Percentiles rank a stretch among this genome's conserved stretches.
Evolutionary conservation across 371 early-diverging fungal species (phyloP).

Genomic region (Dichotomocladium elegans): DNA sequence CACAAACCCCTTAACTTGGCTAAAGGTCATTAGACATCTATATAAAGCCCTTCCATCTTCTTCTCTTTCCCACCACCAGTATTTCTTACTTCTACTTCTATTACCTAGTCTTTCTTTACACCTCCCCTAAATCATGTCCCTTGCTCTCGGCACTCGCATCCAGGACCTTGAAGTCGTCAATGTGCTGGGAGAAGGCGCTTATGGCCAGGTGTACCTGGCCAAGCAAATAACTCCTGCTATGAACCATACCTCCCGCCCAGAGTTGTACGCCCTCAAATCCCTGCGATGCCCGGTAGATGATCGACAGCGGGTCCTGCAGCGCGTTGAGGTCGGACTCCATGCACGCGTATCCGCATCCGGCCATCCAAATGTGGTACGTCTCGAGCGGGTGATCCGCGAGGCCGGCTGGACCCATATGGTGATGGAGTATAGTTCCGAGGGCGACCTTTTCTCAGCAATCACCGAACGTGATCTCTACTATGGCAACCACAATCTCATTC

Average conservation of each 20-base stretch:
- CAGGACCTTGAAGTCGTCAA: conserved; percentile 29
- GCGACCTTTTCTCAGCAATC: conserved; percentile 68
- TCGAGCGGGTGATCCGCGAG: conserved; percentile 62
- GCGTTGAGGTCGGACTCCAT: conserved; percentile 71
- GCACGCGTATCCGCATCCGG: conserved; percentile 39
- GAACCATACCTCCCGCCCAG: background rate
- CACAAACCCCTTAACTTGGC: too few relatives aligned
- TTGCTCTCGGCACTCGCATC: conserved; percentile 18
- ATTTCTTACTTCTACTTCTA: background rate
- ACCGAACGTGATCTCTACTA: conserved; percentile 50
- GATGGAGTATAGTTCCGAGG: conserved; percentile 66
- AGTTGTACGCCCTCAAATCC: conserved; percentile 62
- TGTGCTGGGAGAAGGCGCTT: conserved; percentile 66
- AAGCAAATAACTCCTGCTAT: background rate
- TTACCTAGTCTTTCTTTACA: background rate
- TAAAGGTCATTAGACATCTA: too few relatives aligned
- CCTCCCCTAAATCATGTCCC: background rate
- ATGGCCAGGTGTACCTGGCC: conserved; percentile 64
- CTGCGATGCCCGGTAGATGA: conserved; percentile 52
- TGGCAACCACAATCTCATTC: conserved; percentile 46
- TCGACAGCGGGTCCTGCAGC: conserved; percentile 60
- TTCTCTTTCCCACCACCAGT: too few relatives aligned
- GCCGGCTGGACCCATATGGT: conserved; percentile 62
- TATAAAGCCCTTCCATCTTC: too few relatives aligned
- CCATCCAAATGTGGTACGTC: conserved; percentile 64